These are phyloP conservation scores for Curvularia spicifera DNA, from an alignment of 2,329 filamentous ascomycete species.

Conservation along the genomic window DNA sequence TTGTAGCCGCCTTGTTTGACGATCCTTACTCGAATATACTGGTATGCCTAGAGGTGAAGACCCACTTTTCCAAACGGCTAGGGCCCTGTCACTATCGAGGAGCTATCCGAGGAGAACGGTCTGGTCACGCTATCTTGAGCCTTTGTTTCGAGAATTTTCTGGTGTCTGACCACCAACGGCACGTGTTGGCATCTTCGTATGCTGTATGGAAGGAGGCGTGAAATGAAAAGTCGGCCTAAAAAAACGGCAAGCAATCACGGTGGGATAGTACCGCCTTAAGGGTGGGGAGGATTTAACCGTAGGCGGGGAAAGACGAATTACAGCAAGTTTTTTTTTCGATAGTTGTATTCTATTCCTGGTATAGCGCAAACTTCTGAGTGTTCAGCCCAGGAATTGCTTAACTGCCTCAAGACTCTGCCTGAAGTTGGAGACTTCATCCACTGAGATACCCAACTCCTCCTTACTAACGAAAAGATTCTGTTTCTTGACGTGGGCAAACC, in stretches of 20 bases:
- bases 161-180: not conserved
- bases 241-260: not conserved
- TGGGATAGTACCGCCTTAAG: too few species aligned
- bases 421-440: too few species aligned
- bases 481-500: conserved; percentile 6
- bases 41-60: not conserved
- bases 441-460: conserved; percentile 5
- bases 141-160: not conserved
- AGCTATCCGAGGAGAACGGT: not conserved
- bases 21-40: not conserved
- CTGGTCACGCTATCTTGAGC: not conserved
- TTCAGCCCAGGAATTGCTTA: too few species aligned
- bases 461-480: conserved; percentile 7
- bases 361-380: too few species aligned
- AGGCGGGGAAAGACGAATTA: too few species aligned
- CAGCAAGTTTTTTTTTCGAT: too few species aligned
- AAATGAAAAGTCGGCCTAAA: not conserved
- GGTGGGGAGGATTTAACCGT: too few species aligned
- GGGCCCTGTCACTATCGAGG: not conserved
- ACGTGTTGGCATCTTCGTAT: not conserved
- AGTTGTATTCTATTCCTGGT: too few species aligned
- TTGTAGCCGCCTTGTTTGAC: not conserved
- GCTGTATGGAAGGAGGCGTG: not conserved
- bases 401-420: too few species aligned
- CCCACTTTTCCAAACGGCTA: not conserved